Evolutionary conservation across 208 protist genomes (phyloP), one percentile per base, ranked within the genome.

Genomic region (Perkinsela sp.): DNA sequence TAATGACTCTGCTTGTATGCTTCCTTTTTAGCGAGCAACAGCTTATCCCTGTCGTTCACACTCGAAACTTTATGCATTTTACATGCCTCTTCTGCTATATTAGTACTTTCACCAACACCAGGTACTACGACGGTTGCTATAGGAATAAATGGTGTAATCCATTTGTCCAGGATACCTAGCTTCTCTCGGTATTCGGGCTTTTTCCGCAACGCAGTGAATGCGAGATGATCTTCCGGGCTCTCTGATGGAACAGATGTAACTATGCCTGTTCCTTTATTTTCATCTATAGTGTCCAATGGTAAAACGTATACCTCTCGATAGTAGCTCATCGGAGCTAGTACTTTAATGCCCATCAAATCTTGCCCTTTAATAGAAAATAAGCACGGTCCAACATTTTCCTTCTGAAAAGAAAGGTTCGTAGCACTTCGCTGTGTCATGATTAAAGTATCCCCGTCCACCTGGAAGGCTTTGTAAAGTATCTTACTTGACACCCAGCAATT

Each of bases 401-500:
- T 80, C 84, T 99, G 96, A 83, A 92, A 98, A 1, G 92, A 82
- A 72, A 92, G 80, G 81, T 96, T 98, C 57, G 81, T 80, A 22
- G 95, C 95, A 2, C 93, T 77, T 67, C 93, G 85, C 6, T 87
- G 70, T 0, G 93, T 94, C 82, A 91, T 96, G 70, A 99, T 74
- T 73, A 90, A 95, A 13, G 98, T 74, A 28, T 97, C 88, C 72
- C 90, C 90, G 28, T 76, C 68, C 66, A 96, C 80, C 31, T 84
- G 72, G 74, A 92, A 98, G 15, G 87, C 92, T 67, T 86, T 88
- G 85, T 99, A 99, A 29, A 80, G 75, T 31, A 95, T 87, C 40
- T 85, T 84, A 32, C 95, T 96, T 28, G 90, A 81, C 16, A 99
- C 79, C 95, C 95, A 99, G 83, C 94, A 98, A 80, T 99, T 99